phyloP scores from a whole-genome alignment of 768 basidiomycete species.

The Hygrophoropsis aurantiaca region DNA sequence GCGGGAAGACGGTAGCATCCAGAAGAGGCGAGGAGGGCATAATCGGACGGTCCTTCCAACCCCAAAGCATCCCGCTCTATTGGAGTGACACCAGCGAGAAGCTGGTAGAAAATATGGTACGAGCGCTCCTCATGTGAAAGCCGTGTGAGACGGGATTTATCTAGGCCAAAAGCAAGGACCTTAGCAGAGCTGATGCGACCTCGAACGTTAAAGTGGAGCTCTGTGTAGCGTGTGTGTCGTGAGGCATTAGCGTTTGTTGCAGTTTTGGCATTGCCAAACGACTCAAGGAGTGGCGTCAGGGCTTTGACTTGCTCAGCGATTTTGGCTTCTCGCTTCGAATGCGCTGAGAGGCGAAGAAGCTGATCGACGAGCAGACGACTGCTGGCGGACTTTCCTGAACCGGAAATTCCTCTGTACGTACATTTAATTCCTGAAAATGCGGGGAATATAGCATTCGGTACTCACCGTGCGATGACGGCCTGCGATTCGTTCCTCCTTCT shows the following conservation, averaged over 20 bases:
- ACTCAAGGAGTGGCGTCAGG: constrained; percentile 53
- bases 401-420: constrained; percentile 55
- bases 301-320: constrained; percentile 58
- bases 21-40: constrained; percentile 56
- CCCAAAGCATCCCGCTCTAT: constrained; percentile 51
- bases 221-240: constrained; percentile 57
- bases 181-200: constrained; percentile 59
- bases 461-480: constrained; percentile 56
- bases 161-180: constrained; percentile 58
- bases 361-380: constrained; percentile 55
- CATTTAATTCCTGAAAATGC: neutral
- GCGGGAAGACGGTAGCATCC: constrained; percentile 65
- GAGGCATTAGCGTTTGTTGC: constrained; percentile 62
- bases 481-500: constrained; percentile 53
- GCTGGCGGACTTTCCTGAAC: constrained; percentile 58
- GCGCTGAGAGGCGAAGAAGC: constrained; percentile 57
- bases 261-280: constrained; percentile 70
- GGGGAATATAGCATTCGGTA: constrained; percentile 3
- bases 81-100: constrained; percentile 58
- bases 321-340: constrained; percentile 52
- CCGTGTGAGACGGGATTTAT: constrained; percentile 56
- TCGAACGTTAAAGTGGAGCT: constrained; percentile 59
- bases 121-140: constrained; percentile 61
- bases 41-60: constrained; percentile 59
- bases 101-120: constrained; percentile 67